Evolutionary conservation across 371 early-diverging fungal genomes (phyloP).

Genomic region (Rhizopus microsporus): DNA sequence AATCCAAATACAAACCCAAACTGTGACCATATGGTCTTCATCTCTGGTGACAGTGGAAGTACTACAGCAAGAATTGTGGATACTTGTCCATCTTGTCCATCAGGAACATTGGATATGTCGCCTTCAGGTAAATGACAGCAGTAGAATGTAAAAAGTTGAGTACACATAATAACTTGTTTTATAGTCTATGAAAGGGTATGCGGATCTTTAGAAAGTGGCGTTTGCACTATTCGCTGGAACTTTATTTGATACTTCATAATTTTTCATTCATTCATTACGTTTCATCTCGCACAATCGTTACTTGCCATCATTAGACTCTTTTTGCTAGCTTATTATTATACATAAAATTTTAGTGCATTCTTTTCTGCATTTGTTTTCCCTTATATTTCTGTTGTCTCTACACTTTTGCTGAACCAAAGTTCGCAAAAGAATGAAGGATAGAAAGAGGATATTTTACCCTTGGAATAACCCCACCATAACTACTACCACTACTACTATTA

Average conservation of each 20-base stretch:
- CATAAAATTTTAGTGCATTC: no score
- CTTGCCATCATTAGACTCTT: no score
- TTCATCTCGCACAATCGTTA: no score
- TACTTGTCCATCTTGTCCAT: slow-evolving; percentile 38
- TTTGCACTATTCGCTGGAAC: slow-evolving; percentile 21
- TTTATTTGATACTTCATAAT: slow-evolving; percentile 3
- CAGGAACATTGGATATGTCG: slow-evolving; percentile 44
- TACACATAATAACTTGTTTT: background rate
- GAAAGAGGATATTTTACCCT: no score
- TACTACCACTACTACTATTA: no score
- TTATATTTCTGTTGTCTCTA: no score
- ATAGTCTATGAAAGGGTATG: slow-evolving; percentile 19
- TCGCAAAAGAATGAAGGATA: no score
- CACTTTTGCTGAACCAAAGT: no score
- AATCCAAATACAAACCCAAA: slow-evolving; percentile 41
- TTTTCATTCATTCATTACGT: no score
- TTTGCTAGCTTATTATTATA: no score
- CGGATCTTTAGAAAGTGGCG: slow-evolving; percentile 14
- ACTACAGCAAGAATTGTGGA: slow-evolving; percentile 37
- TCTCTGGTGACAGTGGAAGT: slow-evolving; percentile 29
- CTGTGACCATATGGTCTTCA: slow-evolving; percentile 33
- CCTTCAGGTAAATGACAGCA: slow-evolving; percentile 28
- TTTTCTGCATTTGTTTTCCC: no score
- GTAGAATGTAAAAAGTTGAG: background rate
- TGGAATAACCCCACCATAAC: no score